phyloP scores from a whole-genome alignment of 2,329 filamentous ascomycete genomes.

The Venturia asperata region DNA sequence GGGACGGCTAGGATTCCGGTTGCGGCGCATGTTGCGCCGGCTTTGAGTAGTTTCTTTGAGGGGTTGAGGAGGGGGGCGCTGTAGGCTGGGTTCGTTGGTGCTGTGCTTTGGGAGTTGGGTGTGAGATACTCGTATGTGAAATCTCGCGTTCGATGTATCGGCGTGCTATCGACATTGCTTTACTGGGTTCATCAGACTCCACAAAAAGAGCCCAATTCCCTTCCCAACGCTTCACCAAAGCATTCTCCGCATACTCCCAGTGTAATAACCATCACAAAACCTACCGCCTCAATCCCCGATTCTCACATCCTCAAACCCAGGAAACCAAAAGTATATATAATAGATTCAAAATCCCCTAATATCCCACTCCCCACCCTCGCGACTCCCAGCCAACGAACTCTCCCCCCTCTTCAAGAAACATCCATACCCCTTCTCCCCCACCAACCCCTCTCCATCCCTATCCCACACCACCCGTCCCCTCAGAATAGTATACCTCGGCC shows the following conservation, averaged over 20 bases:
- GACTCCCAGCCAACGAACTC: constrained; percentile 15
- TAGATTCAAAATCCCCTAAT: constrained; percentile 17
- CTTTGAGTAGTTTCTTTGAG: constrained; percentile 24
- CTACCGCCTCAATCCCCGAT: too few relatives aligned
- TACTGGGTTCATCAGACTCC: too few relatives aligned
- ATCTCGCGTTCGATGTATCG: too few relatives aligned
- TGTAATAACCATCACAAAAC: too few relatives aligned
- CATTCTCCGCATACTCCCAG: too few relatives aligned
- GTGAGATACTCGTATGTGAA: too few relatives aligned
- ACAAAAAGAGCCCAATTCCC: too few relatives aligned
- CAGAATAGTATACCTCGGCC: constrained; percentile 55
- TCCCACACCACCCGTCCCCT: constrained; percentile 54
- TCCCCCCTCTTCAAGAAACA: constrained; percentile 41
- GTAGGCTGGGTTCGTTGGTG: too few relatives aligned
- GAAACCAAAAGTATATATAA: too few relatives aligned
- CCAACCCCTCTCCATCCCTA: constrained; percentile 46
- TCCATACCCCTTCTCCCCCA: constrained; percentile 44
- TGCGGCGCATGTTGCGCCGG: constrained; percentile 22
- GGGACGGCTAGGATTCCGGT: constrained; percentile 22
- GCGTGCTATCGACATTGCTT: too few relatives aligned
- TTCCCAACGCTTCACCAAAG: too few relatives aligned
- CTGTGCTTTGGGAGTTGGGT: too few relatives aligned
- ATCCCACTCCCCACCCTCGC: constrained; percentile 23
- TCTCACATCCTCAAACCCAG: not conserved
- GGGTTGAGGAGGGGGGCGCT: constrained; percentile 24